Percentiles rank a stretch among this genome's conserved stretches.
These are phyloP conservation scores for Trichoderma aggressivum DNA, from an alignment of 2,329 filamentous ascomycete genomes.

Conservation along the genomic window DNA sequence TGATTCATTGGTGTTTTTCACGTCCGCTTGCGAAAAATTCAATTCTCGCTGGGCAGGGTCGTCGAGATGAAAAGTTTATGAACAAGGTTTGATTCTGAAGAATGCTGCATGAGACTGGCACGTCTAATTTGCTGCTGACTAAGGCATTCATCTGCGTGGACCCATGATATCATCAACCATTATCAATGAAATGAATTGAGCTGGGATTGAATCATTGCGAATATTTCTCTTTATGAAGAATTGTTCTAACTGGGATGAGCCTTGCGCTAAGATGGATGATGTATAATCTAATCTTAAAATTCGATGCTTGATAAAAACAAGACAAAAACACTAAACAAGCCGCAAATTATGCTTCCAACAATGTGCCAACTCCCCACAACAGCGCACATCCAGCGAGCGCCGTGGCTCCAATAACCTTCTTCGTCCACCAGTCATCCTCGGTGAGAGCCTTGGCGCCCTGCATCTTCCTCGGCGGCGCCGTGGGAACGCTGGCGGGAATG, in stretches of 20 bases:
- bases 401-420: slow-evolving; percentile 60
- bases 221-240: background rate
- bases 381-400: slow-evolving; percentile 59
- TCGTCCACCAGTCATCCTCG: slow-evolving; percentile 64
- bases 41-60: background rate
- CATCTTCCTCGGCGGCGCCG: slow-evolving; percentile 30
- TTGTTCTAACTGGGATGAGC: background rate
- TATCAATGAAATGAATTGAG: background rate
- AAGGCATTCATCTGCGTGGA: background rate
- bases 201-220: background rate
- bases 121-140: background rate
- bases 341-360: slow-evolving; percentile 37
- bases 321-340: background rate
- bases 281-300: background rate
- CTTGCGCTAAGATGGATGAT: background rate
- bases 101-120: background rate
- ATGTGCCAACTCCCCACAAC: slow-evolving; percentile 57
- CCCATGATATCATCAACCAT: background rate
- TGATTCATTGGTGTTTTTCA: background rate
- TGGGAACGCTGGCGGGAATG: slow-evolving; percentile 29
- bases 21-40: background rate
- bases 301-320: background rate
- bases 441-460: slow-evolving; percentile 56
- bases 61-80: background rate
- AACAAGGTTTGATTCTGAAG: background rate